Evolutionary conservation across 129 eudicot species (phyloP).

Genomic region (Silybum marianum): DNA sequence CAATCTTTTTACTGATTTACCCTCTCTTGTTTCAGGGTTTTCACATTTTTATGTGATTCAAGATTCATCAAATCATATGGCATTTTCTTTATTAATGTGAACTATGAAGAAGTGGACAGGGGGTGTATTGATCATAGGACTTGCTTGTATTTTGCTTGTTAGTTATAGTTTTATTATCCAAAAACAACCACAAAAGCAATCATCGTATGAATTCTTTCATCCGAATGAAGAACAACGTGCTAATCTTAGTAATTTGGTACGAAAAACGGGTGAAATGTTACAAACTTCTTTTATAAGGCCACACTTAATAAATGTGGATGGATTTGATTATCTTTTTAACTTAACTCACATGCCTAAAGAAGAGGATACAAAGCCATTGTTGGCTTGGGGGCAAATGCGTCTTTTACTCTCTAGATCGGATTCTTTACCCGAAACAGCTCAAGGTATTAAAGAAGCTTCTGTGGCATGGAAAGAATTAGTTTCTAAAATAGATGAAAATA

Average conservation of each 20-base stretch:
- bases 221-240: conserved; percentile 12
- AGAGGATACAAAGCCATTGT: conserved; percentile 52
- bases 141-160: conserved; percentile 62
- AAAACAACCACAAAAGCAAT: conserved; percentile 63
- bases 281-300: conserved; percentile 38
- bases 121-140: conserved; percentile 65
- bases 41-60: conserved; percentile 17
- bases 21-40: conserved; percentile 22
- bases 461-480: conserved; percentile 62
- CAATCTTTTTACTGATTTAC: conserved; percentile 7
- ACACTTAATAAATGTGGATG: conserved; percentile 49
- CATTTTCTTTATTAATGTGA: conserved; percentile 24
- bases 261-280: conserved; percentile 21
- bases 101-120: conserved; percentile 91
- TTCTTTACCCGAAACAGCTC: conserved; percentile 76
- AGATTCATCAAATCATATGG: conserved; percentile 24
- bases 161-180: conserved; percentile 56
- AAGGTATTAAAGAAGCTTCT: conserved; percentile 84
- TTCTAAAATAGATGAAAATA: conserved; percentile 38
- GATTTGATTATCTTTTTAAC: conserved; percentile 59
- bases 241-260: conserved; percentile 8
- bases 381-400: conserved; percentile 72
- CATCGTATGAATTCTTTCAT: conserved; percentile 78
- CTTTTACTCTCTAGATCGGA: conserved; percentile 76
- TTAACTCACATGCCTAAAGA: conserved; percentile 50